Evolutionary conservation across 176 grass and related monocot genomes (phyloP).

Genomic region (Zoysia japonica): DNA sequence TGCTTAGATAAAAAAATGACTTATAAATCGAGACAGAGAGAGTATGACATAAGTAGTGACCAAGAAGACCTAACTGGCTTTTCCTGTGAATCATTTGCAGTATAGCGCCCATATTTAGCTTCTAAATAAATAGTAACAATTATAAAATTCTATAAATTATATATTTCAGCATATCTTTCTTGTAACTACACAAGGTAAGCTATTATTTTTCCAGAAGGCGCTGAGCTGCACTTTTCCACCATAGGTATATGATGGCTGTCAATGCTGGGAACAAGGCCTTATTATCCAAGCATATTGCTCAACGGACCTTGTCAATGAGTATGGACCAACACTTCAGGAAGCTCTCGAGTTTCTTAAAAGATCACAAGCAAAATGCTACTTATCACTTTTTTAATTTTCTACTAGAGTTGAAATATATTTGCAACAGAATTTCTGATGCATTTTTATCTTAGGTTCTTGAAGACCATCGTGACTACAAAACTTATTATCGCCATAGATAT

Average conservation of each 20-base stretch:
- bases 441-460: slow-evolving; percentile 36
- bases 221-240: neutral
- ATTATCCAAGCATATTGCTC: slow-evolving; percentile 74
- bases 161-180: too few relatives aligned
- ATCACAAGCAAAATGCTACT: slow-evolving; percentile 35
- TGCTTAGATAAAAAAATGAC: too few relatives aligned
- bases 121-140: too few relatives aligned
- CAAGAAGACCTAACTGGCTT: too few relatives aligned
- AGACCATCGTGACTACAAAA: slow-evolving; percentile 36
- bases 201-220: neutral
- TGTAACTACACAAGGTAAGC: neutral
- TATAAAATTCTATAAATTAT: too few relatives aligned
- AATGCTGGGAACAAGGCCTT: slow-evolving; percentile 62
- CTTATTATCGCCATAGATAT: slow-evolving; percentile 41
- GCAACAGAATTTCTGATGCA: neutral
- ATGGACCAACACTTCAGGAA: slow-evolving; percentile 39
- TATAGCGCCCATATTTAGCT: too few relatives aligned
- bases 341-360: slow-evolving; percentile 59
- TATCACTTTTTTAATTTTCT: neutral
- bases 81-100: too few relatives aligned
- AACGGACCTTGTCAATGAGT: slow-evolving; percentile 56
- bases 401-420: neutral
- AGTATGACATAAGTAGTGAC: too few relatives aligned
- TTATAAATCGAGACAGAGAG: too few relatives aligned
- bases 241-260: slow-evolving; percentile 63